Percentiles rank a stretch among this genome's conserved stretches.
Conservation (phyloP, 306 rosid genomes). For the Rosa rugosa region DNA sequence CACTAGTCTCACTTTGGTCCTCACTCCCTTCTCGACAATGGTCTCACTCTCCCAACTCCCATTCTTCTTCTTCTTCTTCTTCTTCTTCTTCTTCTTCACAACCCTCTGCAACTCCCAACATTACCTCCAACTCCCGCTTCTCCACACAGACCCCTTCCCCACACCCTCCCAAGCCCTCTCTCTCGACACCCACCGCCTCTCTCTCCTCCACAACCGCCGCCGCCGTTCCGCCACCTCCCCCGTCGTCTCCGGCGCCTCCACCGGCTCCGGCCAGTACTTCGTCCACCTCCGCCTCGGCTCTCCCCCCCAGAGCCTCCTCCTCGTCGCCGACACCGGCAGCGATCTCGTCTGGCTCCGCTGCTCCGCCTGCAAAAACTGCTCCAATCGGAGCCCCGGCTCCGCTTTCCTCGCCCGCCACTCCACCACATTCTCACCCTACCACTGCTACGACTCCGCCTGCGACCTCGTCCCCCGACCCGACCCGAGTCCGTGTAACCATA, state of each 20-base stretch:
- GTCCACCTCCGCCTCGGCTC: constrained; percentile 58
- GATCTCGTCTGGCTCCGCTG: constrained; percentile 79
- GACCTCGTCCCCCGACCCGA: constrained; percentile 49
- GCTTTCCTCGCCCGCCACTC: constrained; percentile 66
- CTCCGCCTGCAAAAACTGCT: constrained; percentile 60
- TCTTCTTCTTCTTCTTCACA: constrained; percentile 17
- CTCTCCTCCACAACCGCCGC: constrained; percentile 33
- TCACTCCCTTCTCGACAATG: constrained; percentile 33
- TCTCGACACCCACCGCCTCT: constrained; percentile 56
- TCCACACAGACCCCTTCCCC: constrained; percentile 36
- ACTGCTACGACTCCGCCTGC: constrained; percentile 57
- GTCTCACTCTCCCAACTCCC: constrained; percentile 11
- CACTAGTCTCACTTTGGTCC: background rate
- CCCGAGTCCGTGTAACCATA: constrained; percentile 40
- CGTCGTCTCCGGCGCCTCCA: constrained; percentile 59
- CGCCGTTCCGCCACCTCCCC: constrained; percentile 39
- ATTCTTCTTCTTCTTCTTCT: constrained; percentile 1
- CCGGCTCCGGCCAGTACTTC: constrained; percentile 80
- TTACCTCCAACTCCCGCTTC: constrained; percentile 48
- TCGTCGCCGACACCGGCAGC: constrained; percentile 75
- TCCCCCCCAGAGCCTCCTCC: constrained; percentile 67
- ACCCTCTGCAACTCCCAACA: constrained; percentile 24
- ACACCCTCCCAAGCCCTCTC: constrained; percentile 52
- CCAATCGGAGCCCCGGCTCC: constrained; percentile 38
- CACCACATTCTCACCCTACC: constrained; percentile 53